These are phyloP conservation scores for Thermoascus crustaceus DNA, from an alignment of 2,329 filamentous ascomycete genomes.

Conservation along the genomic window DNA sequence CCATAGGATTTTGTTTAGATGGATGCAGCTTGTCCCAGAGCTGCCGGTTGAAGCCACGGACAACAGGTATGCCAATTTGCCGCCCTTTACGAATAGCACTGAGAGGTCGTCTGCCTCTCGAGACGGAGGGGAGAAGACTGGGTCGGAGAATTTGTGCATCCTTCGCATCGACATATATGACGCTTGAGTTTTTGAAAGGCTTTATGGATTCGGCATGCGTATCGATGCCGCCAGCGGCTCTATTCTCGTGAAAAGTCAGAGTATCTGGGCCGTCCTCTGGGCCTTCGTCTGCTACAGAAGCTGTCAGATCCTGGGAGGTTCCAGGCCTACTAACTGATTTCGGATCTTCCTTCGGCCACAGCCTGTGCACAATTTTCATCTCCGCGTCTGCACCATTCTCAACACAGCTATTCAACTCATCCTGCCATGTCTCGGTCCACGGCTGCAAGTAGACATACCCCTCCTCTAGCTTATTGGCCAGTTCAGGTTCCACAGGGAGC, in stretches of 20 bases:
- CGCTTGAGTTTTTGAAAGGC: conserved; percentile 65
- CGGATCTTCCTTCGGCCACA: conserved; percentile 61
- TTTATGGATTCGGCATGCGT: conserved; percentile 41
- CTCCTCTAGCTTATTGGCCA: conserved; percentile 88
- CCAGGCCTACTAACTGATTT: conserved; percentile 26
- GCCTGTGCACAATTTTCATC: conserved; percentile 74
- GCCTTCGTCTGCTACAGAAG: conserved; percentile 11
- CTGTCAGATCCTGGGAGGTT: conserved; percentile 31
- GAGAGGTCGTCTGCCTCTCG: conserved; percentile 73
- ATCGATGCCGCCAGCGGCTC: conserved; percentile 32
- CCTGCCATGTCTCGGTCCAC: conserved; percentile 86
- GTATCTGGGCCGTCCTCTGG: conserved; percentile 4
- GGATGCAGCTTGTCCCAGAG: conserved; percentile 69
- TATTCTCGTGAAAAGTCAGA: conserved; percentile 27
- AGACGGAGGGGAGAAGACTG: conserved; percentile 72
- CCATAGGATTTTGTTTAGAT: conserved; percentile 33
- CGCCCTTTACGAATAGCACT: conserved; percentile 76
- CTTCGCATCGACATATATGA: conserved; percentile 72
- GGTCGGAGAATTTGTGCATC: conserved; percentile 82
- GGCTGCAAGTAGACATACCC: conserved; percentile 79
- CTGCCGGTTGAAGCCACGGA: conserved; percentile 75
- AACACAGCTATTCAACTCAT: conserved; percentile 82
- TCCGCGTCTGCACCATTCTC: conserved; percentile 86
- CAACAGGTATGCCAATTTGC: conserved; percentile 76
- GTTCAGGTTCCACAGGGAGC: conserved; percentile 73